Conservation (phyloP, 2,329 filamentous ascomycete species). For the Waltergamsia citrina region DNA sequence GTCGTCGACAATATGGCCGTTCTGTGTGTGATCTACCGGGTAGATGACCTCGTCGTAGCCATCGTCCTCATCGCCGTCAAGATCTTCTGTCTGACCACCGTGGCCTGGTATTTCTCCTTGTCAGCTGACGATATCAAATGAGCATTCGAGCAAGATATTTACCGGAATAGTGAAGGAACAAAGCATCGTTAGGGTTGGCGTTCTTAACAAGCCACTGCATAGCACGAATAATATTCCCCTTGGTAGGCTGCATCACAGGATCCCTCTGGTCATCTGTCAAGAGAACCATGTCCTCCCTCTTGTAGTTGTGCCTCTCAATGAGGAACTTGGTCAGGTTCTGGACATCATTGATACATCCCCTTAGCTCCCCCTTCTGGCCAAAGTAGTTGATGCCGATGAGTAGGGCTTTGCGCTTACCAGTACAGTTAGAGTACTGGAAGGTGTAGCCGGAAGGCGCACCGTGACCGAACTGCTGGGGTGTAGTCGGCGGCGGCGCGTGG, state of each 20-base stretch:
- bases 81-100: slow-evolving; percentile 64
- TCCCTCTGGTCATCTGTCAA: slow-evolving; percentile 68
- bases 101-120: slow-evolving; percentile 40
- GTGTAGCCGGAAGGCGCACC: slow-evolving; percentile 60
- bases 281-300: slow-evolving; percentile 71
- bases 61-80: slow-evolving; percentile 69
- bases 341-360: slow-evolving; percentile 74
- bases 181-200: slow-evolving; percentile 63
- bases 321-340: slow-evolving; percentile 68
- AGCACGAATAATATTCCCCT: slow-evolving; percentile 62
- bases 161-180: slow-evolving; percentile 72
- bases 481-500: slow-evolving; percentile 34
- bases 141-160: slow-evolving; percentile 9
- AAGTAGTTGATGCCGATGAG: slow-evolving; percentile 79
- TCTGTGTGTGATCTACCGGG: slow-evolving; percentile 60
- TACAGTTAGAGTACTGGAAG: slow-evolving; percentile 70
- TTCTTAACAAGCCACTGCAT: slow-evolving; percentile 69
- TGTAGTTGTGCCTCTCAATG: slow-evolving; percentile 59
- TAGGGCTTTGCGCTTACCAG: slow-evolving; percentile 62
- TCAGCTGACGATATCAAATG: not conserved
- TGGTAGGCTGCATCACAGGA: slow-evolving; percentile 63
- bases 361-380: slow-evolving; percentile 59
- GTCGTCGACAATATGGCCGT: slow-evolving; percentile 70
- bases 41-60: slow-evolving; percentile 74
- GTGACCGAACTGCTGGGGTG: slow-evolving; percentile 51